Conservation (phyloP, 2,329 filamentous ascomycete genomes). For the Fusarium avenaceum region DNA sequence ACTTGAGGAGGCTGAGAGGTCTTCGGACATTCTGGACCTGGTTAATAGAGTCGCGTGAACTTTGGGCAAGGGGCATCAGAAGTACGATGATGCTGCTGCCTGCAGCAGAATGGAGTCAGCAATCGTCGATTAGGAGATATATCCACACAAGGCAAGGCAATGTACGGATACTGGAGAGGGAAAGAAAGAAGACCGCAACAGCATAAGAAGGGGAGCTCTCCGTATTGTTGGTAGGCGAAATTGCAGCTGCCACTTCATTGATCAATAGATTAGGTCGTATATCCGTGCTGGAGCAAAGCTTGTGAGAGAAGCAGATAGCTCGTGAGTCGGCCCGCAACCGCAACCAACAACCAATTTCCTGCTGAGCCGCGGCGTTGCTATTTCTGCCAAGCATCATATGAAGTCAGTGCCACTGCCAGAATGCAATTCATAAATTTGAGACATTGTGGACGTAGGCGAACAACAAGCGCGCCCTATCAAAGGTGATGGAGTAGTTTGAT, state of each 20-base stretch:
- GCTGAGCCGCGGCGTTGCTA: constrained; percentile 28
- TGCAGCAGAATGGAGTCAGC: constrained; percentile 40
- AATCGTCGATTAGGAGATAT: constrained; percentile 24
- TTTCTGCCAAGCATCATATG: constrained; percentile 35
- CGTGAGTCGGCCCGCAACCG: constrained; percentile 42
- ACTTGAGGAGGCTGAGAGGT: constrained; percentile 18
- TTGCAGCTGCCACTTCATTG: constrained; percentile 1
- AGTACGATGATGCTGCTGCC: constrained; percentile 47
- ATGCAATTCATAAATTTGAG: constrained; percentile 22
- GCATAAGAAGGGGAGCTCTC: constrained; percentile 1
- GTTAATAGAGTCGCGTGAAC: constrained; percentile 46
- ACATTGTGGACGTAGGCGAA: constrained; percentile 28
- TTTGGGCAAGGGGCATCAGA: constrained; percentile 36
- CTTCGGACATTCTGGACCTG: constrained; percentile 42
- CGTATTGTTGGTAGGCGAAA: constrained; percentile 5
- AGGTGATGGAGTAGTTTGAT: constrained; percentile 19
- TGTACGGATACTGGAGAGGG: background rate
- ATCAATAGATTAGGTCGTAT: constrained; percentile 6
- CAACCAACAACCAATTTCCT: constrained; percentile 24
- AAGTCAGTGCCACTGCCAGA: constrained; percentile 11
- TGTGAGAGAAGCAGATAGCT: background rate
- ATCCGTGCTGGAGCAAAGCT: background rate
- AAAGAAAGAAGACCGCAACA: background rate
- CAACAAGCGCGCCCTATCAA: constrained; percentile 32
- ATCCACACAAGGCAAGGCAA: constrained; percentile 5